These are phyloP conservation scores for Syncephalastrum sp. DNA, from an alignment of 371 early-diverging fungal species.

Conservation along the genomic window DNA sequence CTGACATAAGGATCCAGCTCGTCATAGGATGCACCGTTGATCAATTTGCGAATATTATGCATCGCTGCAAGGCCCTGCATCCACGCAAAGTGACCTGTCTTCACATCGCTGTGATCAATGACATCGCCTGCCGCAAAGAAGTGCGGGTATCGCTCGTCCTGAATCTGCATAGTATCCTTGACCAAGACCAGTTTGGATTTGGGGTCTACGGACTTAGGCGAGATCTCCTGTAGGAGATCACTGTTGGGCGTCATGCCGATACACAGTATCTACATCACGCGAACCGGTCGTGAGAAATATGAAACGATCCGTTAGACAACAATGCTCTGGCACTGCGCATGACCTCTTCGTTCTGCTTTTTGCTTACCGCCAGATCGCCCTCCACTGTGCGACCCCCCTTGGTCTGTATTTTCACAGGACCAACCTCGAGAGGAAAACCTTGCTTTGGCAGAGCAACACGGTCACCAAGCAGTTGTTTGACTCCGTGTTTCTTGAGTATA, in stretches of 20 bases:
- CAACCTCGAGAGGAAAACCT: slow-evolving; percentile 47
- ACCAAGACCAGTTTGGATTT: slow-evolving; percentile 53
- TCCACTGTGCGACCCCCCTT: slow-evolving; percentile 46
- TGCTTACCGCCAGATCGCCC: slow-evolving; percentile 53
- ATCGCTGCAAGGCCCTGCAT: slow-evolving; percentile 37
- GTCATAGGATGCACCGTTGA: slow-evolving; percentile 25
- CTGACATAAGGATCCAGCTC: slow-evolving; percentile 34
- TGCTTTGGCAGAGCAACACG: slow-evolving; percentile 44
- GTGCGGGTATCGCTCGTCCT: slow-evolving; percentile 57
- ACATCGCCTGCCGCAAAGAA: slow-evolving; percentile 72
- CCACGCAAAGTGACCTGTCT: slow-evolving; percentile 55
- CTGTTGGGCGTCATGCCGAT: slow-evolving; percentile 69
- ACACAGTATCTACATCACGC: slow-evolving; percentile 50
- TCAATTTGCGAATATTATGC: slow-evolving; percentile 28
- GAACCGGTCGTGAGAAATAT: not conserved
- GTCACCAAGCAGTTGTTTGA: slow-evolving; percentile 49
- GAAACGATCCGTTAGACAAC: not conserved
- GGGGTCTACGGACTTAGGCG: slow-evolving; percentile 44
- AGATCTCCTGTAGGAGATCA: slow-evolving; percentile 37
- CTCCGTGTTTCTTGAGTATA: slow-evolving; percentile 46
- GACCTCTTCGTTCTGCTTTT: too few species aligned
- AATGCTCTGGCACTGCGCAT: too few species aligned
- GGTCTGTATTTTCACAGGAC: slow-evolving; percentile 47
- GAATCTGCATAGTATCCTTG: slow-evolving; percentile 65
- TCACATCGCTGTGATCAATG: slow-evolving; percentile 43